Evolutionary conservation across 1,139 yeast genomes (phyloP), one percentile per base, ranked within the genome.

Genomic region (Pichia sp.): DNA sequence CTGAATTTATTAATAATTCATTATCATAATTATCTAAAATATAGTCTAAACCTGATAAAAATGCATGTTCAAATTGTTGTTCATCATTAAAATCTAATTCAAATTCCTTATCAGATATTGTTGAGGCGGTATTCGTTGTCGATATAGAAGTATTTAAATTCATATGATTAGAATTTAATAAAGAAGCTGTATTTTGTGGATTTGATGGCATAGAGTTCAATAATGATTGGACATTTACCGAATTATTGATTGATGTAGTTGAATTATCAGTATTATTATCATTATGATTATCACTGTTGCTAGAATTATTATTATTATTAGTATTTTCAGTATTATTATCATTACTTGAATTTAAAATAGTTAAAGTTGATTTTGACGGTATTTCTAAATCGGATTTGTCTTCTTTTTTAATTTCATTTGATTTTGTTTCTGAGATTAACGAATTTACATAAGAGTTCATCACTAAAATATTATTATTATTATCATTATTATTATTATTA

Each of bases 1-100:
- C 16, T 2, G 28, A 10, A 29, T 37, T 37, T 3, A 43, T 37
- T 3, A 43, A 16, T 11, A 48, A 28, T 9, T 47, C 48, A 20
- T 41, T 49, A 36, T 51, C 49, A 24, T 39, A 49, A 27, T 48
- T 48, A 34, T 45, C 52, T 23, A 56, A 40, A 8, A 61, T 48
- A 36, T 60, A 60, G 40, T 60, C 64, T n/a, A 60, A 40, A 2
- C 64, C 63, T 25, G 59, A 60, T 37, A 56, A 56, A 6, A 61
- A 48, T 2, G 61, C 64, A 43, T 50, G 49, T 43, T 60, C 63
- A 37, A 60, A 58, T 37, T 54, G 58, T 30, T 50, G 48, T 3
- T 57, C 57, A 39, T 57, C 53, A 6, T 52, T 45, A 3, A 54
- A 53, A 27, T 55, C 56, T 4, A 48, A 32, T 6, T 48, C 52